Base-by-base conservation (phyloP, 306 rosid genomes). In the Vigna unguiculata region DNA sequence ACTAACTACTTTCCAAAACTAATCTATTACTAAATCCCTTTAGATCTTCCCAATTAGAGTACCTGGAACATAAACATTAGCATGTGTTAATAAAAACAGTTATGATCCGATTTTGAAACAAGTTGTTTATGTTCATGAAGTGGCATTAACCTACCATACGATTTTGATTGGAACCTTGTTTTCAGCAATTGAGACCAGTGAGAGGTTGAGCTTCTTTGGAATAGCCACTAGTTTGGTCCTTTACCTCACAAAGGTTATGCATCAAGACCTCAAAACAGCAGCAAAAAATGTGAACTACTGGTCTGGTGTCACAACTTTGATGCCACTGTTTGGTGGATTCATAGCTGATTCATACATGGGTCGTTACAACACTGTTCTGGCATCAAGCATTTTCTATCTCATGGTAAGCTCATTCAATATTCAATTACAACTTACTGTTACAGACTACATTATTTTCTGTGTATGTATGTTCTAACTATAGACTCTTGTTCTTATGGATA, bases 261-360 rank as follows among this genome's bases (percentile, higher is more conserved):
- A 84, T 62, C 83, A 92, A 70, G 98, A 95, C 72, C 89, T 95
- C 5, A 89, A 92, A 58, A 85, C 89, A 15, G 97, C 98, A 47
- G 97, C 93, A 4, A 92, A 80, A 61, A 92, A 85, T 78, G 98
- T 95, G 49, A 95, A 95, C 71, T 83, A 89, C 24, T 95, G 98
- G 98, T 14, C 93, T 12, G 97, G 97, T 48, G 96, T 90, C 55
- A 95, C 98, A 54, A 95, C 98, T 22, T 64, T 95, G 78, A 79
- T 90, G 91, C 96, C 98, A 9, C 81, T 95, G 3, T 25, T 90
- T 25, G 98, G 98, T 19, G 98, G 98, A 19, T 92, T 95, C 85
- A 67, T 95, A 20, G 98, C 98, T 12, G 98, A 95, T 83, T 89
- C 98, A 66, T 95, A 89, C 80, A 46, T 90, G 78, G 98, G 98